Evolutionary conservation across 1,284 basidiomycete genomes (phyloP).

Genomic region (Hypsizygus ulmarius): DNA sequence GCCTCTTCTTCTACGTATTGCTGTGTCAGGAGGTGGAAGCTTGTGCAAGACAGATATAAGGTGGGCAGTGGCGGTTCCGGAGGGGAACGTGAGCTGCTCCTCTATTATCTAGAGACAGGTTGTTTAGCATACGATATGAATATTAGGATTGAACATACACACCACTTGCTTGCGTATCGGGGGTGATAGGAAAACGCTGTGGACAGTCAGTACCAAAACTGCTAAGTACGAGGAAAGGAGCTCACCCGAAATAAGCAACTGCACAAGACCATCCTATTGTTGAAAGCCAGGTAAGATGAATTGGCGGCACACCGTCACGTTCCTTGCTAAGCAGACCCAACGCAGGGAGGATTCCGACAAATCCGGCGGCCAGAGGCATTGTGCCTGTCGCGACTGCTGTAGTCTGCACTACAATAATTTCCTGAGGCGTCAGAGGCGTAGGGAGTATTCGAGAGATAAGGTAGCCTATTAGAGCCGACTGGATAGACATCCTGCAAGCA

Average conservation of each 20-base stretch:
- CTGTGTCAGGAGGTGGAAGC: constrained; percentile 60
- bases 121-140: constrained; percentile 2
- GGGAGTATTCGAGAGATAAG: constrained; percentile 77
- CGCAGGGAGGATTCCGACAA: constrained; percentile 94
- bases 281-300: constrained; percentile 69
- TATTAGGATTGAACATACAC: constrained; percentile 26
- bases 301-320: constrained; percentile 75
- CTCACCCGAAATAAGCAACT: constrained; percentile 89
- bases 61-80: constrained; percentile 96
- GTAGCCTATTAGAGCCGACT: constrained; percentile 90
- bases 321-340: constrained; percentile 74
- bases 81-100: constrained; percentile 91
- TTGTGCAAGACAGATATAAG: constrained; percentile 90
- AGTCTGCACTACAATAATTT: constrained; percentile 93
- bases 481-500: constrained; percentile 86
- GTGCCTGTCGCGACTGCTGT: constrained; percentile 92
- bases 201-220: constrained; percentile 8
- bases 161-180: constrained; percentile 93
- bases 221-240: constrained; percentile 1
- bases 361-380: constrained; percentile 92
- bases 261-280: constrained; percentile 83
- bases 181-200: constrained; percentile 89
- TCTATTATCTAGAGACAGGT: constrained; percentile 70
- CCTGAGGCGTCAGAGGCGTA: constrained; percentile 77
- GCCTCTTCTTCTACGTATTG: constrained; percentile 50